These are phyloP conservation scores for Adansonia madagascariensis DNA, from an alignment of 441 rosid genomes.

Conservation along the genomic window DNA sequence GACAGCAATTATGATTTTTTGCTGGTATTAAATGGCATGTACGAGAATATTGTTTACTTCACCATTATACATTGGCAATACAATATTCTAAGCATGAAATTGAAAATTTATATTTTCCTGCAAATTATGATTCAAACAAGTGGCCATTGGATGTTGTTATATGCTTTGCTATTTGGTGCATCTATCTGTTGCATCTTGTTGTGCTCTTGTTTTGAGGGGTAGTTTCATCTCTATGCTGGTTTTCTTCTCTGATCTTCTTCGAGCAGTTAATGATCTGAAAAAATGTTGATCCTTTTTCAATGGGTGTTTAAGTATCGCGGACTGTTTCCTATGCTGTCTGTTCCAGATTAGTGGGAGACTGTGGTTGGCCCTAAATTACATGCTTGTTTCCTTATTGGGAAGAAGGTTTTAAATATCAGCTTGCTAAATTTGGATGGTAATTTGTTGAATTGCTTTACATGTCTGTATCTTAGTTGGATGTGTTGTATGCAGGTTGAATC, in stretches of 20 bases:
- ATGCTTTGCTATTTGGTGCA: neutral
- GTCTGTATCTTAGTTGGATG: neutral
- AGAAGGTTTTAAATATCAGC: neutral
- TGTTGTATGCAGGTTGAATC: neutral
- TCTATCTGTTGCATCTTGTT: constrained; percentile 3
- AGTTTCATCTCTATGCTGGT: neutral
- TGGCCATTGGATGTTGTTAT: neutral
- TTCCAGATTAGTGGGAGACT: neutral
- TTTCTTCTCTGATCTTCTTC: neutral
- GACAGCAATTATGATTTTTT: neutral
- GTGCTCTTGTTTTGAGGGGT: neutral
- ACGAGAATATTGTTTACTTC: neutral
- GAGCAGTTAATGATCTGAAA: constrained; percentile 5
- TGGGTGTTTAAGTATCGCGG: neutral
- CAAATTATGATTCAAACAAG: neutral
- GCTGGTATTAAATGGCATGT: neutral
- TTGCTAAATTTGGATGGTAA: neutral
- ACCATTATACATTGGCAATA: neutral
- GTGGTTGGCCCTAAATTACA: constrained; percentile 6
- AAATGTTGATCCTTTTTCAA: neutral
- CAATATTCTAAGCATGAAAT: neutral
- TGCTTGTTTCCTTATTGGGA: neutral
- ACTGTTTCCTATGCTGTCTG: neutral
- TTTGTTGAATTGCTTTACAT: neutral
- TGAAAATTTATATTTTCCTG: neutral